phyloP scores from a whole-genome alignment of 2,329 filamentous ascomycete species.

The Aspergillus sergii region DNA sequence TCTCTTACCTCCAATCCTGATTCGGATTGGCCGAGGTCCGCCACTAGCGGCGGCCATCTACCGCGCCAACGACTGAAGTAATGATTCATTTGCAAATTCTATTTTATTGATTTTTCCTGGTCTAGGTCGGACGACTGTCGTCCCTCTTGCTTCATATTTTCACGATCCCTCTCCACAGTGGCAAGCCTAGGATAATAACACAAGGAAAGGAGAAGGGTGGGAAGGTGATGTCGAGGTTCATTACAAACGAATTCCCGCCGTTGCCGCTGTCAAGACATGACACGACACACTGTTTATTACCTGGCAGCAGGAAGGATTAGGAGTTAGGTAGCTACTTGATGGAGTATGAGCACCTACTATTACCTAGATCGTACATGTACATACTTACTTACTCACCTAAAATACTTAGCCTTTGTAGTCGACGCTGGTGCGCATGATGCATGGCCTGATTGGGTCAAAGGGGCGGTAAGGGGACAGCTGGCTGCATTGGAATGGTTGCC shows the following conservation, averaged over 20 bases:
- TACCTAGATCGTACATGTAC: constrained; percentile 1
- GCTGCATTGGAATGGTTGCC: constrained; percentile 11
- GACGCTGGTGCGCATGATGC: constrained; percentile 10
- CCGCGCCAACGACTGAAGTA: constrained; percentile 7
- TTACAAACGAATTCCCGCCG: neutral
- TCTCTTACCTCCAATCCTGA: neutral
- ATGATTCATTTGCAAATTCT: constrained; percentile 8
- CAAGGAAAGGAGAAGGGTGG: neutral
- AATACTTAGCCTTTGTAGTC: neutral
- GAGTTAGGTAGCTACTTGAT: constrained; percentile 6
- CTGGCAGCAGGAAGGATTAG: neutral
- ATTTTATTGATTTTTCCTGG: neutral
- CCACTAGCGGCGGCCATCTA: constrained; percentile 5
- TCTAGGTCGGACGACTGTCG: constrained; percentile 6
- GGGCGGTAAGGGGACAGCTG: constrained; percentile 18
- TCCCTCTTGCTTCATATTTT: constrained; percentile 3
- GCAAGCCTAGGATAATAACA: neutral
- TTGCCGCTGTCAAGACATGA: neutral
- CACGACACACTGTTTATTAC: neutral
- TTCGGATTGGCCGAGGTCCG: constrained; percentile 4
- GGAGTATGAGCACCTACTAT: neutral
- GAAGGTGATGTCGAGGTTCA: neutral
- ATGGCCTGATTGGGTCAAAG: constrained; percentile 10
- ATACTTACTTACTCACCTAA: neutral
- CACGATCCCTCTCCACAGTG: constrained; percentile 3